Conservation (phyloP, 2,329 filamentous ascomycete genomes). For the Beauveria sp. region DNA sequence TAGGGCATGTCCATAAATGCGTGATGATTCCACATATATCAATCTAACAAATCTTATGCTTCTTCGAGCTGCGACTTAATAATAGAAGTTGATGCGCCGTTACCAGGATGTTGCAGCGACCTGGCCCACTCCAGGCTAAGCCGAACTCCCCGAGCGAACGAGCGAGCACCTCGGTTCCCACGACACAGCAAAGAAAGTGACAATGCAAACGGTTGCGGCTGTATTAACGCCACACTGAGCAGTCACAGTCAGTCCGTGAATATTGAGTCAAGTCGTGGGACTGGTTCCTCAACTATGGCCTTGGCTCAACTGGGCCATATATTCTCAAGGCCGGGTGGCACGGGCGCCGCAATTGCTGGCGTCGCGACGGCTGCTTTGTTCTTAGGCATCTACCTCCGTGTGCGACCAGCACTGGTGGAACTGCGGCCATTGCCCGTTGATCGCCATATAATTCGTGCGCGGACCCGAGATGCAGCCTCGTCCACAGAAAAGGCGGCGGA, state of each 20-base stretch:
- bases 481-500: neutral
- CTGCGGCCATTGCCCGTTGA: neutral
- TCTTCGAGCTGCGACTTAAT: neutral
- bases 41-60: neutral
- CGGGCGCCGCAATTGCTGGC: neutral
- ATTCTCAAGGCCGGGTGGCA: neutral
- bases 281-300: neutral
- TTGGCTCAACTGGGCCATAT: neutral
- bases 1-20: neutral
- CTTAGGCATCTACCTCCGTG: conserved; percentile 23
- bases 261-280: too few relatives aligned
- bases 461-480: conserved; percentile 1
- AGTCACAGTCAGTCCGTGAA: neutral
- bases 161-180: neutral
- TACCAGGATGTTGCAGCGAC: neutral
- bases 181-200: neutral
- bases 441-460: conserved; percentile 3
- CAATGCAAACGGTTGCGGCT: neutral
- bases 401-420: conserved; percentile 17
- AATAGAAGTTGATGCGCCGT: neutral
- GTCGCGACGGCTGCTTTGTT: neutral
- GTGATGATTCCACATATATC: too few relatives aligned
- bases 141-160: neutral
- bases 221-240: neutral
- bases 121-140: neutral